These are phyloP conservation scores for Phyllostachys edulis DNA, from an alignment of 176 grass and related monocot species.

Conservation along the genomic window DNA sequence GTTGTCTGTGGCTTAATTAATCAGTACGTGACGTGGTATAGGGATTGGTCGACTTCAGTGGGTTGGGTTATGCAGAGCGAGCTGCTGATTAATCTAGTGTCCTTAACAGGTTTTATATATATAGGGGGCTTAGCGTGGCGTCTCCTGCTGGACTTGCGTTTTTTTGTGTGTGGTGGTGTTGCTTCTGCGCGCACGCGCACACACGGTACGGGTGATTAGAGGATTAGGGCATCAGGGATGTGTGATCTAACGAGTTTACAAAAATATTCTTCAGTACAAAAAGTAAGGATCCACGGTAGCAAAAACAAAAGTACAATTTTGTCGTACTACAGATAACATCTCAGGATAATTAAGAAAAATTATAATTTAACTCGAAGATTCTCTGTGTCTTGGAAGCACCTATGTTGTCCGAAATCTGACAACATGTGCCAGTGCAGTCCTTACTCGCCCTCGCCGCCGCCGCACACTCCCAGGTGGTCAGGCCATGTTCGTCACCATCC, in stretches of 20 bases:
- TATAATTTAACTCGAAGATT: no score
- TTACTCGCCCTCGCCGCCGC: no score
- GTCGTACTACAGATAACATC: no score
- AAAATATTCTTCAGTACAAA: no score
- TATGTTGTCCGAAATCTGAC: no score
- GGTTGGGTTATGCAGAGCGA: neutral
- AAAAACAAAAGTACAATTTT: no score
- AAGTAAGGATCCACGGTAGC: no score
- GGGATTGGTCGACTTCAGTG: neutral
- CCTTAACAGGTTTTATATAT: slow-evolving; percentile 27
- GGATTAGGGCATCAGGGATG: neutral
- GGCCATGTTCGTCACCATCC: no score
- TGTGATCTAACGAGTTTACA: neutral
- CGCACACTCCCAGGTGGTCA: no score
- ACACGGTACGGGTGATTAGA: slow-evolving; percentile 21
- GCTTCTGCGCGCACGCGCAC: slow-evolving; percentile 27
- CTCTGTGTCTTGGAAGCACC: no score
- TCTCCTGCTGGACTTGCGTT: slow-evolving; percentile 5
- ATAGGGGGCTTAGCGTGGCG: slow-evolving; percentile 15
- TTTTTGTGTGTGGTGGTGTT: slow-evolving; percentile 38
- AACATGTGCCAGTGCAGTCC: no score
- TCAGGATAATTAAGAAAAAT: no score
- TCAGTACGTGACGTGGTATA: neutral
- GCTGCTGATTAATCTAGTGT: neutral
- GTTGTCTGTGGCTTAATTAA: neutral